phyloP scores from a whole-genome alignment of 371 early-diverging fungal species.

The Phascolomyces articulosus region DNA sequence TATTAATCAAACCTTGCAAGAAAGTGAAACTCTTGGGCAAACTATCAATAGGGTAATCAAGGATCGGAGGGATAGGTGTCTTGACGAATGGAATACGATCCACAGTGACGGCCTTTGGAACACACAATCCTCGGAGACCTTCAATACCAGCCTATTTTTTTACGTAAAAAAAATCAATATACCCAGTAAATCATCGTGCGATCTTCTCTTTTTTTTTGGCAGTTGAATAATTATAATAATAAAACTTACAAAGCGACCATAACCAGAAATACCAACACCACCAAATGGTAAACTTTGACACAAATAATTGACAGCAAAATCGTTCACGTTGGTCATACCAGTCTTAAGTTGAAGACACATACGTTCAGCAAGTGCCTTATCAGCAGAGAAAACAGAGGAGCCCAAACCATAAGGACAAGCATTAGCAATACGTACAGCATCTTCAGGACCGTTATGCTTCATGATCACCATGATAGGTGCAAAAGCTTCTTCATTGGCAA shows the following conservation, averaged over 20 bases:
- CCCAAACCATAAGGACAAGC: slow-evolving; percentile 78
- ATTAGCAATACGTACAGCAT: slow-evolving; percentile 77
- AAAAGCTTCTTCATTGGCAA: slow-evolving; percentile 80
- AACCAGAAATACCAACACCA: slow-evolving; percentile 80
- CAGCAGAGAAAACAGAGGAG: slow-evolving; percentile 79
- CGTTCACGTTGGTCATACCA: slow-evolving; percentile 89
- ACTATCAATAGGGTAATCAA: slow-evolving; percentile 65
- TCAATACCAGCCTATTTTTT: slow-evolving; percentile 60
- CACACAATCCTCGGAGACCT: slow-evolving; percentile 75
- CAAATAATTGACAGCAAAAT: slow-evolving; percentile 86
- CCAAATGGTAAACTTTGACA: slow-evolving; percentile 87
- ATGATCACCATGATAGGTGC: slow-evolving; percentile 86
- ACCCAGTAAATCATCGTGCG: not conserved
- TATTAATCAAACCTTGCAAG: slow-evolving; percentile 40
- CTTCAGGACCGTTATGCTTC: slow-evolving; percentile 72
- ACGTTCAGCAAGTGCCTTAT: slow-evolving; percentile 63
- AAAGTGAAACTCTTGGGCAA: slow-evolving; percentile 45
- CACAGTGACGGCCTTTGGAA: slow-evolving; percentile 72
- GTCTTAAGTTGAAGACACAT: slow-evolving; percentile 67
- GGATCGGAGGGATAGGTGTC: slow-evolving; percentile 72
- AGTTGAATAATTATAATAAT: not conserved
- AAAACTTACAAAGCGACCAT: slow-evolving; percentile 64
- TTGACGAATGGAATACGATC: slow-evolving; percentile 76
- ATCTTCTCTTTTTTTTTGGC: too few relatives aligned
- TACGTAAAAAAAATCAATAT: not conserved